Conservation (phyloP, 306 rosid genomes). For the Arachis stenosperma region DNA sequence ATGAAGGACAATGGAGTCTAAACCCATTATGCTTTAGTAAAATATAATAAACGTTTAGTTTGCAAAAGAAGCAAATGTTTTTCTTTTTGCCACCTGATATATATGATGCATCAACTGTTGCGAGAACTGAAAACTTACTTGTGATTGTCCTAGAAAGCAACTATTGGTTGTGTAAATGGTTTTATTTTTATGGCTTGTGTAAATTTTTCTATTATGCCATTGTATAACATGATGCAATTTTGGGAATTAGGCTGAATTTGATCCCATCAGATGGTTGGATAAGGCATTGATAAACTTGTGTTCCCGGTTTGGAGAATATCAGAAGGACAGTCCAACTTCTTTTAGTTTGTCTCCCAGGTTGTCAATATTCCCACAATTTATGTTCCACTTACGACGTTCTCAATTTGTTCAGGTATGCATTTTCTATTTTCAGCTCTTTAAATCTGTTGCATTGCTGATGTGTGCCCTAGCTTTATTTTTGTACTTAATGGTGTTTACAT, state of each 20-base stretch:
- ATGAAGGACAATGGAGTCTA: not conserved
- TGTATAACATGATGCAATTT: slow-evolving; percentile 38
- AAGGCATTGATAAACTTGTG: slow-evolving; percentile 89
- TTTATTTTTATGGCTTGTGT: not conserved
- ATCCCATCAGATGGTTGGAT: slow-evolving; percentile 98
- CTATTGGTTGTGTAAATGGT: no score
- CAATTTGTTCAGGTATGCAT: slow-evolving; percentile 92
- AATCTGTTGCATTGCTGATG: slow-evolving; percentile 36
- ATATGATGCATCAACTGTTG: not conserved
- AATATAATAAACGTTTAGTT: slow-evolving; percentile 15
- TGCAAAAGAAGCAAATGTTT: not conserved
- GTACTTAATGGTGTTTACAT: slow-evolving; percentile 1
- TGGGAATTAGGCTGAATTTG: slow-evolving; percentile 87
- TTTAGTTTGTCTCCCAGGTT: slow-evolving; percentile 95
- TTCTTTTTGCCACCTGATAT: slow-evolving; percentile 23
- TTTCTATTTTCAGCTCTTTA: slow-evolving; percentile 10
- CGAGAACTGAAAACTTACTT: no score
- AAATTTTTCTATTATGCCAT: slow-evolving; percentile 28
- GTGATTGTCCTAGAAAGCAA: no score
- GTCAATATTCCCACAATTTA: slow-evolving; percentile 96
- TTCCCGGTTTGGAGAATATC: slow-evolving; percentile 92
- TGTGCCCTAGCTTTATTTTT: slow-evolving; percentile 20
- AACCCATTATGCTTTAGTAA: slow-evolving; percentile 9
- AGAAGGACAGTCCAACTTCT: slow-evolving; percentile 82
- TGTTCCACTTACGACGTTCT: slow-evolving; percentile 93